phyloP scores from a whole-genome alignment of 2,329 filamentous ascomycete genomes.

The Scorias spongiosa region DNA sequence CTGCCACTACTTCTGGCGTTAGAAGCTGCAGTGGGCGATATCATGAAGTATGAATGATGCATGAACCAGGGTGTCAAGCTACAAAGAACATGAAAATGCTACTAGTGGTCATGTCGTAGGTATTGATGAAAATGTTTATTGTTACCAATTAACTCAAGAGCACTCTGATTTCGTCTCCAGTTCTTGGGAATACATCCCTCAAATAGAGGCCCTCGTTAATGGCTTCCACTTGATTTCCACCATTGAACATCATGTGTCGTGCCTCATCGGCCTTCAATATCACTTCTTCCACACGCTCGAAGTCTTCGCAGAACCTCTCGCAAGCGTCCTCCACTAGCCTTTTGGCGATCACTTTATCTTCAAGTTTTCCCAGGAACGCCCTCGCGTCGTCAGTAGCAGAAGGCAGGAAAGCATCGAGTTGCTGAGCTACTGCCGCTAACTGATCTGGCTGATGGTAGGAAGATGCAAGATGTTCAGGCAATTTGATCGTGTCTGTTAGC shows the following conservation, averaged over 20 bases:
- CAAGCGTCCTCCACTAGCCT: slow-evolving; percentile 71
- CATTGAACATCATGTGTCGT: slow-evolving; percentile 22
- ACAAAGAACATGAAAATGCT: too few species aligned
- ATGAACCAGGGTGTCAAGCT: too few species aligned
- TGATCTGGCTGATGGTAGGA: slow-evolving; percentile 16
- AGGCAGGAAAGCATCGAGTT: slow-evolving; percentile 78
- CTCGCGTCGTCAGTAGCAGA: slow-evolving; percentile 86
- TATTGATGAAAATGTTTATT: too few species aligned
- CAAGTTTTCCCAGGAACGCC: slow-evolving; percentile 60
- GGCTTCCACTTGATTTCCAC: slow-evolving; percentile 20
- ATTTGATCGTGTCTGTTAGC: slow-evolving; percentile 22
- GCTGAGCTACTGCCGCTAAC: slow-evolving; percentile 55
- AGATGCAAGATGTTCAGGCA: slow-evolving; percentile 10
- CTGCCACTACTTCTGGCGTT: too few species aligned
- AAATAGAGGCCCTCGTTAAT: slow-evolving; percentile 25
- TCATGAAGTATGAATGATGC: too few species aligned
- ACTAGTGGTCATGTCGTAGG: too few species aligned
- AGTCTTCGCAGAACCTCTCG: slow-evolving; percentile 70
- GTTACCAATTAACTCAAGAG: slow-evolving; percentile 36
- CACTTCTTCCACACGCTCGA: slow-evolving; percentile 53
- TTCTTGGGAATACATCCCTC: slow-evolving; percentile 46
- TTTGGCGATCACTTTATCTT: slow-evolving; percentile 56
- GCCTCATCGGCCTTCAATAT: slow-evolving; percentile 44
- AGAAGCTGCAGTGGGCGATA: too few species aligned
- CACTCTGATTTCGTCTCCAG: slow-evolving; percentile 48